Evolutionary conservation across 768 basidiomycete genomes (phyloP), one percentile per base, ranked within the genome.

Genomic region (Lyophyllum semitale): DNA sequence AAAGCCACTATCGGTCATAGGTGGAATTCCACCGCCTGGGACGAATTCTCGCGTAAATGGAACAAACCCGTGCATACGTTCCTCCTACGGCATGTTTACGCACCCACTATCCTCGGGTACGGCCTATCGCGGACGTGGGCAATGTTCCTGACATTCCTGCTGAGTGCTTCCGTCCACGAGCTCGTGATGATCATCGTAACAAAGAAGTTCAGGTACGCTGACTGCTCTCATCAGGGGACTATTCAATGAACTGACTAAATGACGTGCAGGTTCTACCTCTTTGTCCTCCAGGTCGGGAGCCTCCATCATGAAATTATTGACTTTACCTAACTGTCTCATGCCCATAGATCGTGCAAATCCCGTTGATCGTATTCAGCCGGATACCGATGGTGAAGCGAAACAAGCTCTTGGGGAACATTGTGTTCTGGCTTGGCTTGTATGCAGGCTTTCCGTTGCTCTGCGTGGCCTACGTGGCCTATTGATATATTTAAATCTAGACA

Each of bases 1-100:
- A 12, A 22, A 38, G 37, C 17, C n/a, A 9, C 18, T 15, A 22
- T 38, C 57, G 51, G 29, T 22, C 45, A 29, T 59, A 76, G 84
- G 91, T 98, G 96, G 96, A 98, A 98, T 71, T 93, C 93, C 6
- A 93, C 89, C 0, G 92, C 93, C 2, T 95, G 91, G 91, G 96
- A 98, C 62, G 93, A 98, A 70, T 98, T 96, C 69, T 91, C 95
- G 3, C 87, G 97, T 41, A 95, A 96, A 74, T 98, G 97, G 96
- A 98, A 98, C 74, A 94, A 92, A 60, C 96, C 96, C 11, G 96
- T 98, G 29, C 88, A 98, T 61, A 80, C 81, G n/a, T 93, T 93
- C 81, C 83, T 99, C 35, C 81, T 98, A 17, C 86, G 93, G 11
- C 97, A 99, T 67, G 95, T 99, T 29, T 99, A 99, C 63, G 88